Conservation (phyloP, 2,329 filamentous ascomycete genomes). For the Sporothrix dimorphospora region DNA sequence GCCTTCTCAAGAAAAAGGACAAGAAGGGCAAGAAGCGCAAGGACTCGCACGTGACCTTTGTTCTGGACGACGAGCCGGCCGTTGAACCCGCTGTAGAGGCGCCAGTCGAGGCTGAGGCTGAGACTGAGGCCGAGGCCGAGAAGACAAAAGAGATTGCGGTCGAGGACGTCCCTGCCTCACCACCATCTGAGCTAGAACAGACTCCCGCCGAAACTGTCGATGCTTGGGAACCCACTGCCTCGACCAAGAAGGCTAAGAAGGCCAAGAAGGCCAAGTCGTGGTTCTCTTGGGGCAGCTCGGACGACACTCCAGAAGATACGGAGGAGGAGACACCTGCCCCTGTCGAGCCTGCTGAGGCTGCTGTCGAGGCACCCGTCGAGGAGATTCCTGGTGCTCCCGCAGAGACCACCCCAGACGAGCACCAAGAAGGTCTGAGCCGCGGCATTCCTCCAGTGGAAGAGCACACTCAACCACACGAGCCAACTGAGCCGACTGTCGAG, state of each 20-base stretch:
- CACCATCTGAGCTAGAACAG: background rate
- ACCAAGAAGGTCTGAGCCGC: slow-evolving; percentile 1
- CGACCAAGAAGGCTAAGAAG: slow-evolving; percentile 21
- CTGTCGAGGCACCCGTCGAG: background rate
- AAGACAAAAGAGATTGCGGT: background rate
- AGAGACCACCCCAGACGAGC: background rate
- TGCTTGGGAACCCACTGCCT: background rate
- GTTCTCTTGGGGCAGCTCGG: slow-evolving; percentile 10
- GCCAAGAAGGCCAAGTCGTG: slow-evolving; percentile 18
- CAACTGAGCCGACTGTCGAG: background rate
- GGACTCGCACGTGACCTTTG: slow-evolving; percentile 26
- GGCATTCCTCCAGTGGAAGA: background rate
- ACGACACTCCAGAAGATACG: background rate
- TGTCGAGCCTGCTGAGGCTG: background rate
- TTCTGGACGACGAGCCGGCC: slow-evolving; percentile 8
- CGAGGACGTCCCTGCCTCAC: background rate
- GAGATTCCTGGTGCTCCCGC: background rate
- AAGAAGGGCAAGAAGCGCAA: slow-evolving; percentile 27
- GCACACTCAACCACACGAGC: background rate
- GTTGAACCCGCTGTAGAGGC: background rate
- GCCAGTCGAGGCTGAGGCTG: too few species aligned
- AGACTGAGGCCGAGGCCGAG: background rate
- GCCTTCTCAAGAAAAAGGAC: slow-evolving; percentile 15
- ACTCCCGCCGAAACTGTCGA: too few species aligned
- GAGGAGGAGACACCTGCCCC: background rate